Conservation (phyloP, 306 rosid genomes). For the Pterocarpus macrocarpus region DNA sequence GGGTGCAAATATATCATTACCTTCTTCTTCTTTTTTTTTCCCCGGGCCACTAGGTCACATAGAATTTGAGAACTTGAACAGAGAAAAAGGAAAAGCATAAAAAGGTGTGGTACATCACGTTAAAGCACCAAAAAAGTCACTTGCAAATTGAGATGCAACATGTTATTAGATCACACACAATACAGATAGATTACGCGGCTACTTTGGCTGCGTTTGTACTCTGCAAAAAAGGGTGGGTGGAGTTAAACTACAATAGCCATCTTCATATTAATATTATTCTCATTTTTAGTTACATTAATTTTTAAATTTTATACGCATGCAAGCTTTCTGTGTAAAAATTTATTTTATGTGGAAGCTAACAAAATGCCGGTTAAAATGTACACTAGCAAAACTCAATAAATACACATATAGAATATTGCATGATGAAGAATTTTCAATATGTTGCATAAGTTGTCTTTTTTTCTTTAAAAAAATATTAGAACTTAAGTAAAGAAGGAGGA, state of each 20-base stretch:
- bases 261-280: too few relatives aligned
- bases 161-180: conserved; percentile 5
- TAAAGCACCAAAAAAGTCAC: conserved; percentile 32
- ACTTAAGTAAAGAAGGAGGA: background rate
- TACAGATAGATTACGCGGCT: background rate
- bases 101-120: conserved; percentile 35
- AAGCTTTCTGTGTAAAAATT: too few relatives aligned
- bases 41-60: background rate
- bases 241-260: too few relatives aligned
- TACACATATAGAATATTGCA: background rate
- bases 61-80: background rate
- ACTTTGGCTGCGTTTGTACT: background rate
- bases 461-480: background rate
- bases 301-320: too few relatives aligned
- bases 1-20: background rate
- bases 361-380: background rate
- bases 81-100: conserved; percentile 7
- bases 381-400: background rate
- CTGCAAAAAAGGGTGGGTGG: background rate
- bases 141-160: conserved; percentile 13
- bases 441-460: background rate
- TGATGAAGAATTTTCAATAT: background rate
- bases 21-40: background rate
- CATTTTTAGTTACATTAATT: background rate
- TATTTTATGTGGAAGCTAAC: background rate